Evolutionary conservation across 805 yeast genomes (phyloP).

Genomic region (Yarrowia sp.): DNA sequence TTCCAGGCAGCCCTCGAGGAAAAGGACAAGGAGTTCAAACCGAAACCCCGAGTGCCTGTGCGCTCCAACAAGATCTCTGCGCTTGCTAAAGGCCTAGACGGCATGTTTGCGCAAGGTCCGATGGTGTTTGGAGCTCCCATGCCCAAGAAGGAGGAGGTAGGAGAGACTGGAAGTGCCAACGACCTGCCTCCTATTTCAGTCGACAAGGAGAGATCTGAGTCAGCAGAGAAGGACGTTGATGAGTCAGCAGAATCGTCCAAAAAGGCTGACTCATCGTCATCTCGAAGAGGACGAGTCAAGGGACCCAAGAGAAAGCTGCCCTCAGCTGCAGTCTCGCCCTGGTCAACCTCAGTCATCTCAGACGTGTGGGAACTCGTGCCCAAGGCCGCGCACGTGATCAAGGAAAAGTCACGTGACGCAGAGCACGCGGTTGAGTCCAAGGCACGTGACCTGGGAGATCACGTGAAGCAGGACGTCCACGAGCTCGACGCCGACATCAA

Average conservation of each 20-base stretch:
- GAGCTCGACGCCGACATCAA: not conserved
- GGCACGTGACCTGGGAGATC: not conserved
- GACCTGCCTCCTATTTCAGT: not conserved
- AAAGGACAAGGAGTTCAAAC: constrained; percentile 16
- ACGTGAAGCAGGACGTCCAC: not conserved
- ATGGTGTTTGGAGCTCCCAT: constrained; percentile 25
- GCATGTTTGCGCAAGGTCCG: constrained; percentile 18
- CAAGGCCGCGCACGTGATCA: not conserved
- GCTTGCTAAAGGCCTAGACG: constrained; percentile 21
- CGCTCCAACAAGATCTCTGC: constrained; percentile 24
- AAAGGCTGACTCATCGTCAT: too few relatives aligned
- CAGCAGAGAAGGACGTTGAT: too few relatives aligned
- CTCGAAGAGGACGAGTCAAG: constrained; percentile 23
- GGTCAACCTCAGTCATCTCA: not conserved
- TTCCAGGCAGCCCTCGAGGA: constrained; percentile 23
- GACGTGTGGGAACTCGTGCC: constrained; percentile 17
- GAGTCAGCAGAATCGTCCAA: too few relatives aligned
- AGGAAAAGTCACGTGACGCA: not conserved
- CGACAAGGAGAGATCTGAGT: too few relatives aligned
- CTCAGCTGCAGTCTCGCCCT: constrained; percentile 9
- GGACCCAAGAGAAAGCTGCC: constrained; percentile 21
- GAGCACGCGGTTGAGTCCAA: not conserved
- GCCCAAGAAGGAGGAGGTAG: constrained; percentile 20
- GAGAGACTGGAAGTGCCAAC: not conserved
- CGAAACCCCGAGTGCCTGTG: constrained; percentile 22